Evolutionary conservation across 1,139 yeast genomes (phyloP), one percentile per base, ranked within the genome.

Genomic region (Geotrichum carabidarum): DNA sequence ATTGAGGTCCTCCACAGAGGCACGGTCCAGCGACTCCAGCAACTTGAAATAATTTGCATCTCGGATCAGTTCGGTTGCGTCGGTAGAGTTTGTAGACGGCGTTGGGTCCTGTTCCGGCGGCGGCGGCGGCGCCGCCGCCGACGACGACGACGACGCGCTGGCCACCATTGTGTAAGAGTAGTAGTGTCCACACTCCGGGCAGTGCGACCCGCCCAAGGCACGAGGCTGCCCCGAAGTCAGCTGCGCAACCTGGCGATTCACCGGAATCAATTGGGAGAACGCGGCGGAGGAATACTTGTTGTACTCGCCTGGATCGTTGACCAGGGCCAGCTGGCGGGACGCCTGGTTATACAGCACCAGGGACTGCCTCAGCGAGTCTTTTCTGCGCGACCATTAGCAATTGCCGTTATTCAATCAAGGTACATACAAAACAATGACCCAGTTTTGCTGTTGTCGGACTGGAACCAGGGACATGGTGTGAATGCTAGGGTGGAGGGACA

Each of bases 391-490:
- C 17, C 11, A 38, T 22, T 35, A 18, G 44, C 15, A 34, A 11
- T 30, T n/a, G 14, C 18, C 18, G 11, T 18, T 5, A 18, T 27
- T 32, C 4, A 4, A 15, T 8, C 22, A n/a, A 22, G 12, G 36
- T 8, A 58, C 71, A 44, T 62, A 68, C 71, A 70, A 55, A 1
- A 69, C 71, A 15, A 70, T 65, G 47, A 64, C 63, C 65, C 69
- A 68, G 43, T 57, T 58, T 22, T 57, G 59, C 36, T 58, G 50
- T 17, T 58, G 59, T 40, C 60, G 58, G 42, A 64, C 64, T 5
- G 70, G 68, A 17, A 69, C 62, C 34, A 69, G 51, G 8, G 72
- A 69, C 72, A 69, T 68, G 40, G 38, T 49, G 22, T 22, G 27
- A 22, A 22, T 22, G 27, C 27, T 22, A 22, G 27, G 27, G 27